phyloP scores from a whole-genome alignment of 192 early-diverging fungal genomes.

The Rhizophagus sp. region DNA sequence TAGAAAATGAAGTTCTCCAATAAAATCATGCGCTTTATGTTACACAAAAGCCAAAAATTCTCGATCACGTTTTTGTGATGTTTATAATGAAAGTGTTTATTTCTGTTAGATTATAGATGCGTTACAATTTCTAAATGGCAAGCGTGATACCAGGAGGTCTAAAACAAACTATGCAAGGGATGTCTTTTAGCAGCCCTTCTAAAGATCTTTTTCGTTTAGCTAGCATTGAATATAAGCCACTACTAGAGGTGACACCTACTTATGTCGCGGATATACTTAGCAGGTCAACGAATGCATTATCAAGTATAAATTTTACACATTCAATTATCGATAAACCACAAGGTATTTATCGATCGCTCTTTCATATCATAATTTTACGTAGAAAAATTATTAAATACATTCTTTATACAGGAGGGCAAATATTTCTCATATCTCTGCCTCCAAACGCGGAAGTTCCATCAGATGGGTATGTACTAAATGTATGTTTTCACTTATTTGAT shows the following conservation, averaged over 20 bases:
- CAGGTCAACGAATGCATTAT: constrained; percentile 8
- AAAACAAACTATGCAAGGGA: background rate
- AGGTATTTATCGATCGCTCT: constrained; percentile 10
- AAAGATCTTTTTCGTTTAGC: constrained; percentile 23
- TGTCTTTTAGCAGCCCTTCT: background rate
- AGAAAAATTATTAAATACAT: background rate
- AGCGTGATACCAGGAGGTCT: background rate
- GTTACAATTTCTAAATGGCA: constrained; percentile 2
- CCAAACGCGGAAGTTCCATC: constrained; percentile 24
- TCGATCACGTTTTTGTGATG: no score
- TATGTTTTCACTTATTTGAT: constrained; percentile 1
- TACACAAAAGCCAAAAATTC: no score
- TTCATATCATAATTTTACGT: background rate
- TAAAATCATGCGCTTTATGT: no score
- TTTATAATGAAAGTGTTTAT: no score
- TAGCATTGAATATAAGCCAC: constrained; percentile 4
- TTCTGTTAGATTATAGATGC: constrained; percentile 3
- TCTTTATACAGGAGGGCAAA: background rate
- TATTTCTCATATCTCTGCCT: constrained; percentile 14
- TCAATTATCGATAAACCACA: constrained; percentile 44
- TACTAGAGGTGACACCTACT: background rate
- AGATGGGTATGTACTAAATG: constrained; percentile 16
- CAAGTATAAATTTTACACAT: constrained; percentile 36
- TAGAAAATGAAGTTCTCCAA: no score
- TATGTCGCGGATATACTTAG: constrained; percentile 9